Evolutionary conservation across 495 filamentous ascomycete genomes (phyloP), one percentile per base, ranked within the genome.

Genomic region (Emericellopsis terricola): DNA sequence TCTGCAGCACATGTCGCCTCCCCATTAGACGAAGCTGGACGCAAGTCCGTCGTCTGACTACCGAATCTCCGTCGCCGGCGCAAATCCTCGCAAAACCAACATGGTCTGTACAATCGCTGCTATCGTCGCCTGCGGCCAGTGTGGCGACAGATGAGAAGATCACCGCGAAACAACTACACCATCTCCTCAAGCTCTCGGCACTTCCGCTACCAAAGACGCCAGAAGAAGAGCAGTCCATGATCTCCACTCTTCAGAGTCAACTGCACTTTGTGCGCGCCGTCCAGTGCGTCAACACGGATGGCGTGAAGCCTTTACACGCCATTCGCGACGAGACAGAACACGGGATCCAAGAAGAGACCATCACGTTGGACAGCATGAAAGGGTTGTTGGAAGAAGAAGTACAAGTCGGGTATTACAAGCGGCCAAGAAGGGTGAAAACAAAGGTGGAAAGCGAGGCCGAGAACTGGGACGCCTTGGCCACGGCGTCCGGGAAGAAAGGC

Each of bases 141-240:
- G 15, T 52, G 37, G 49, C 38, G 45, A 53, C 24, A 46, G 71
- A 33, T 11, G 35, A 31, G 37, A 14, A 39, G 44, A 62, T 71
- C 42, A 60, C 61, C 2, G 40, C 54, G 2, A 3, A 45, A 11
- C 59, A 56, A 46, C 67, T 97, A 1, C 71, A 70, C 40, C 89
- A 94, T 54, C 76, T 99, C 8, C 76, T 92, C 27, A 79, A 82
- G 11, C 74, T 97, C 38, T 93, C 85, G 5, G 84, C 89, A 19
- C 75, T 96, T 0, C 83, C 87, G 0, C 64, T 64, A 5, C 86
- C 89, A 2, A 45, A 59, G 9, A 63, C 59, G 13, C 43, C 55
- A 6, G 69, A 76, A 43, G 50, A 55, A 19, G 72, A 82, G 43
- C 34, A 54, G 0, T 43, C 56, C 7, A 81, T 93, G 71, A 58